Evolutionary conservation across 2,329 filamentous ascomycete genomes (phyloP).

Genomic region (Alternaria incomplexa): DNA sequence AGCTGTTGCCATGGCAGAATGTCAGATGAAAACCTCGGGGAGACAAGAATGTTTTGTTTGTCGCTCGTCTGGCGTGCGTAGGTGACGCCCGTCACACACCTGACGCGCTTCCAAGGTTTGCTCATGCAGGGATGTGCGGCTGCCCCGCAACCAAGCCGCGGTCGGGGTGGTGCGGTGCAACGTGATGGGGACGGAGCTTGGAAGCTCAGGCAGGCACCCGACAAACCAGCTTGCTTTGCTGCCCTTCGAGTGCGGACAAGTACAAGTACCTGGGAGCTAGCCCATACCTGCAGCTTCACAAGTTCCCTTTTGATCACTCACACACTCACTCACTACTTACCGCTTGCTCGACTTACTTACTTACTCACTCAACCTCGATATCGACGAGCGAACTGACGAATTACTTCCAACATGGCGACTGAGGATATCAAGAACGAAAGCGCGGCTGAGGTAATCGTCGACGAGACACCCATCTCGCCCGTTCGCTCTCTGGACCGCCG

Average conservation of each 20-base stretch:
- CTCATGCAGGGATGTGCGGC: constrained; percentile 26
- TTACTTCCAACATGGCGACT: constrained; percentile 33
- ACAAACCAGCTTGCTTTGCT: neutral
- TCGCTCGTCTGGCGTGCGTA: constrained; percentile 25
- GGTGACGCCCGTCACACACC: constrained; percentile 3
- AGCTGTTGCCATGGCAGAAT: neutral
- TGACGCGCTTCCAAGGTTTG: constrained; percentile 7
- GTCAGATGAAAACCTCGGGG: neutral
- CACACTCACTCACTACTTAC: neutral
- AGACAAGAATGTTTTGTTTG: neutral
- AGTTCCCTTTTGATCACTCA: neutral
- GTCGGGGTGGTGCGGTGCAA: neutral
- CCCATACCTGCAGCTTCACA: neutral
- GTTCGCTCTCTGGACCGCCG: constrained; percentile 66
- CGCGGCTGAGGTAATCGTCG: constrained; percentile 26
- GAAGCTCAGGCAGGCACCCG: neutral
- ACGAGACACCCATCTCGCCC: constrained; percentile 51
- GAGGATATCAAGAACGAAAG: constrained; percentile 18
- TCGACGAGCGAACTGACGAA: constrained; percentile 11
- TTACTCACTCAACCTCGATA: neutral
- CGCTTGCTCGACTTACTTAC: constrained; percentile 4
- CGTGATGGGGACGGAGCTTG: neutral
- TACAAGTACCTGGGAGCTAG: constrained; percentile 5
- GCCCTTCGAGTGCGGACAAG: constrained; percentile 9
- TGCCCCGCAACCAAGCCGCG: constrained; percentile 30